phyloP scores from a whole-genome alignment of 257 asterid genomes.

The Echites panduratus region DNA sequence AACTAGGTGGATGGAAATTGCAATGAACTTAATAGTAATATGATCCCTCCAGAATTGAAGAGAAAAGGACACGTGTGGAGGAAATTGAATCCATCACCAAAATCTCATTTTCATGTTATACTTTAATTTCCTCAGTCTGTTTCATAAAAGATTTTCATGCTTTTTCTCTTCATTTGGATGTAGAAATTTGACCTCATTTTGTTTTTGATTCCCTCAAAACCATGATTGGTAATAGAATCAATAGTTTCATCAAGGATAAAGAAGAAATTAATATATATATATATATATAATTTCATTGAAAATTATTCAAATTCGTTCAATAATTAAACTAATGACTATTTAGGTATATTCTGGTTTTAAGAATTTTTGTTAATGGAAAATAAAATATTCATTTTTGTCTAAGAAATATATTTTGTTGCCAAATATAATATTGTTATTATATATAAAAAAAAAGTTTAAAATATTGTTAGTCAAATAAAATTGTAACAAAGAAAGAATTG shows the following conservation, averaged over 20 bases:
- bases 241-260: not conserved
- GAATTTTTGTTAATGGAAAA: too few species aligned
- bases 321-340: too few species aligned
- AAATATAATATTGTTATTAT: too few species aligned
- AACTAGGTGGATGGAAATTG: not conserved
- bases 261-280: too few species aligned
- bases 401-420: too few species aligned
- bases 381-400: too few species aligned
- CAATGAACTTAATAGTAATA: not conserved
- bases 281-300: too few species aligned
- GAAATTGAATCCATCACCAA: not conserved
- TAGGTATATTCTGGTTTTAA: too few species aligned
- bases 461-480: too few species aligned
- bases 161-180: not conserved
- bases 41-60: not conserved
- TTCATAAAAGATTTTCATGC: not conserved
- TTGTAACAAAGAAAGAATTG: too few species aligned
- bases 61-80: not conserved
- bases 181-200: not conserved
- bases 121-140: not conserved
- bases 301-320: too few species aligned
- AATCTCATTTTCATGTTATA: not conserved
- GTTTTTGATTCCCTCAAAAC: not conserved
- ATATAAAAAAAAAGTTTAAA: too few species aligned
- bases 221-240: not conserved